Percentiles rank a stretch among this genome's conserved stretches.
Evolutionary conservation across 345 rosid genomes (phyloP).

Genomic region (Raphanus raphanistrum): DNA sequence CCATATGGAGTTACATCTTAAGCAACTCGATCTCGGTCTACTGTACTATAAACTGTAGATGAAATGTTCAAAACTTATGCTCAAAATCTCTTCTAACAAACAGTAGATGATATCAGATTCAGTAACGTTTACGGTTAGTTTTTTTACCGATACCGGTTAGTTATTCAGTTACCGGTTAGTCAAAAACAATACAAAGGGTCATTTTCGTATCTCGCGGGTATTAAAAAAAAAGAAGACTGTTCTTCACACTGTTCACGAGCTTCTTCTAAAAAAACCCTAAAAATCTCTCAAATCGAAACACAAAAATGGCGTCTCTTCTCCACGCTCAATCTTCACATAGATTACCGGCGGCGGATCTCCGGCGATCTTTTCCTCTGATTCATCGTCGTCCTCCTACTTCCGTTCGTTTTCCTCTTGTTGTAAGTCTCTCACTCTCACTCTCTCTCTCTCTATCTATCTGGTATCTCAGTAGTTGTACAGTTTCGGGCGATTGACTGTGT

Average conservation of each 20-base stretch:
- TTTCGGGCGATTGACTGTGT: too few relatives aligned
- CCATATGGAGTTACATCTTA: too few relatives aligned
- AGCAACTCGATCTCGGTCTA: too few relatives aligned
- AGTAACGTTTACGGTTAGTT: constrained; percentile 6
- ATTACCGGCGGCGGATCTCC: constrained; percentile 27
- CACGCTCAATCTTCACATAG: constrained; percentile 16
- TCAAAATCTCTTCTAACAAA: too few relatives aligned
- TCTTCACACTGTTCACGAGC: background rate
- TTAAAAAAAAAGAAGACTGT: background rate
- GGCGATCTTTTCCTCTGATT: constrained; percentile 27
- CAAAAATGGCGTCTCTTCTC: constrained; percentile 23
- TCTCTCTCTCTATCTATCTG: background rate
- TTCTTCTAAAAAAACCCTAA: background rate
- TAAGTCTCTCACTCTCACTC: constrained; percentile 11
- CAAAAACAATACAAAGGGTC: background rate
- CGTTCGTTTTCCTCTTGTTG: constrained; percentile 30
- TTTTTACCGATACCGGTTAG: background rate
- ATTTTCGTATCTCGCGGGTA: constrained; percentile 17
- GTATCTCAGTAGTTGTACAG: background rate
- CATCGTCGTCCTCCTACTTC: background rate
- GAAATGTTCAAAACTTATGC: too few relatives aligned
- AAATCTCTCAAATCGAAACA: background rate
- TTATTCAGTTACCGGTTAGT: constrained; percentile 4
- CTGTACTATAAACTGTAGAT: too few relatives aligned
- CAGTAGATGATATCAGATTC: too few relatives aligned